Evolutionary conservation across 1,284 basidiomycete genomes (phyloP).

Genomic region (Polyporus tsugae): DNA sequence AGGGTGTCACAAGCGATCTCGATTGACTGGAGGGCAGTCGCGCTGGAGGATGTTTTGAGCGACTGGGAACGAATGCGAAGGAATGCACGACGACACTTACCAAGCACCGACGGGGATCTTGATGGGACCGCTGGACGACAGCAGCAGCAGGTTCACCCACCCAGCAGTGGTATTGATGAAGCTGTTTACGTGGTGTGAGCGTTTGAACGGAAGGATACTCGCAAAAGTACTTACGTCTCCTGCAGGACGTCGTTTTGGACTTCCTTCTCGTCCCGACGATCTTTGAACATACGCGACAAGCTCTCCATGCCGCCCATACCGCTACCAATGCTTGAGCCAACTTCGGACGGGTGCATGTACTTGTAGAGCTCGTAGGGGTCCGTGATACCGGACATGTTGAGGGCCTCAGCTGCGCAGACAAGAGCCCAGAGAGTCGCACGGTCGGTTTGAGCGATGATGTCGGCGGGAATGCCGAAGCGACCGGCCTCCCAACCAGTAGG

Average conservation of each 20-base stretch:
- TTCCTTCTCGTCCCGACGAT: conserved; percentile 95
- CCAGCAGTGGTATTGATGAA: conserved; percentile 99
- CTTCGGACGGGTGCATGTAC: conserved; percentile 95
- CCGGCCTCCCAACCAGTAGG: conserved; percentile 98
- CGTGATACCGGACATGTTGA: conserved; percentile 96
- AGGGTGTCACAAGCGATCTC: conserved; percentile 99
- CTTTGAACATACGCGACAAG: conserved; percentile 97
- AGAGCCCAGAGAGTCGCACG: conserved; percentile 97
- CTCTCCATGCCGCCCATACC: conserved; percentile 97
- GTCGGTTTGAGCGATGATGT: conserved; percentile 95
- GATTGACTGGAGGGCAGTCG: conserved; percentile 96
- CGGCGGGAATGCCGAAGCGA: conserved; percentile 97
- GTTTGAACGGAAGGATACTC: conserved; percentile 19
- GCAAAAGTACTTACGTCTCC: conserved; percentile 79
- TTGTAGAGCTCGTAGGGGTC: conserved; percentile 98
- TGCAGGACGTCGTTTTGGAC: conserved; percentile 99
- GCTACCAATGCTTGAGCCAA: conserved; percentile 91
- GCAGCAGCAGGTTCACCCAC: conserved; percentile 94
- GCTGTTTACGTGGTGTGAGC: conserved; percentile 48
- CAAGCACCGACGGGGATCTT: conserved; percentile 99
- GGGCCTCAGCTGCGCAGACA: conserved; percentile 92
- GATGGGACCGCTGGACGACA: conserved; percentile 96
- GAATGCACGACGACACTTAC: conserved; percentile 50
- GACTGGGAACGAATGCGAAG: neutral
- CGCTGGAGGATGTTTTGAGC: conserved; percentile 54